Conservation (phyloP, 2,329 filamentous ascomycete species). For the Chaetomium sp. region DNA sequence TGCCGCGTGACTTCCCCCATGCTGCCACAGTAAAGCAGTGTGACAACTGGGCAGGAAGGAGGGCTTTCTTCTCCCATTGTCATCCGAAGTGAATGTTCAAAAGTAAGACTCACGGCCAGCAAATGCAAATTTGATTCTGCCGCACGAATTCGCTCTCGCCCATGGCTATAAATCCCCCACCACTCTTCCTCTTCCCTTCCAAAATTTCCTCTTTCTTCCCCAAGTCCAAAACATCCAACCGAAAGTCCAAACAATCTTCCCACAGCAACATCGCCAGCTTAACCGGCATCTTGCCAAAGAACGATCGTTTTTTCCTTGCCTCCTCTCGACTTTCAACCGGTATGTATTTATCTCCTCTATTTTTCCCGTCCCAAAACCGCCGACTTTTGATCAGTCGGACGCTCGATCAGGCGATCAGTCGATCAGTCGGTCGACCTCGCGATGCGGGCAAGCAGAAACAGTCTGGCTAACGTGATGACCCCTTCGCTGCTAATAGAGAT, state of each 20-base stretch:
- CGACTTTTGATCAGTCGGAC: neutral
- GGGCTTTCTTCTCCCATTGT: constrained; percentile 1
- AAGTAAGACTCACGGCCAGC: neutral
- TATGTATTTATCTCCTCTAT: neutral
- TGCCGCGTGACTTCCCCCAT: neutral
- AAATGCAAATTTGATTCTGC: neutral
- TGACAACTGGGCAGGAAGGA: neutral
- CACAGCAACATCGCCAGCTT: constrained; percentile 6
- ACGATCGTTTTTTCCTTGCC: neutral
- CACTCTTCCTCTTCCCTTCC: neutral
- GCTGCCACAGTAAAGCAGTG: neutral
- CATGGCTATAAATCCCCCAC: constrained; percentile 6
- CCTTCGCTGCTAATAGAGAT: neutral
- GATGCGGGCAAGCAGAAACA: neutral
- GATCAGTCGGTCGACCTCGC: neutral
- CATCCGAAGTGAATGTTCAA: neutral
- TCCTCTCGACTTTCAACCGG: neutral
- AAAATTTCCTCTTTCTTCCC: constrained; percentile 10
- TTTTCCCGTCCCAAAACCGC: neutral
- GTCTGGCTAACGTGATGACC: constrained; percentile 4
- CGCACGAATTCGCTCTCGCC: neutral
- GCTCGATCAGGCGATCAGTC: neutral
- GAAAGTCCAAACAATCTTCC: constrained; percentile 9
- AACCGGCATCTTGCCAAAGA: constrained; percentile 7
- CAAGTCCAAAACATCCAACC: constrained; percentile 3